phyloP scores from a whole-genome alignment of 495 filamentous ascomycete species.

The Penicillium ucsense region DNA sequence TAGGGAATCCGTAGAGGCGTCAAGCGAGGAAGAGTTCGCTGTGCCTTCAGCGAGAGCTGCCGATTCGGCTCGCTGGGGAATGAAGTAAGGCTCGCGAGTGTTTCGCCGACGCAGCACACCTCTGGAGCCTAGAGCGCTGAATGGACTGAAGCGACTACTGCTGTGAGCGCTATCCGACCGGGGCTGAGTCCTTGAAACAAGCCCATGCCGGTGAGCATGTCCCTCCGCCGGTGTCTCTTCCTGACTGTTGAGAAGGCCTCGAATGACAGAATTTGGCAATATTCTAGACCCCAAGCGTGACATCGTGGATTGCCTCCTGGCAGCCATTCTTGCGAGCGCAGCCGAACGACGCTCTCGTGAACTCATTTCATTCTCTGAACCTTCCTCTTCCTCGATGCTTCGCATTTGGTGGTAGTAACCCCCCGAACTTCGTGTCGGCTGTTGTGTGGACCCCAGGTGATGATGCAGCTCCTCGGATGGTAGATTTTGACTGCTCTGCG shows the following conservation, averaged over 20 bases:
- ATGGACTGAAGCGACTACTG: slow-evolving; percentile 35
- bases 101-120: slow-evolving; percentile 33
- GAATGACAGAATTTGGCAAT: slow-evolving; percentile 39
- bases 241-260: slow-evolving; percentile 34
- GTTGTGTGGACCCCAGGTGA: slow-evolving; percentile 15
- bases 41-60: slow-evolving; percentile 17
- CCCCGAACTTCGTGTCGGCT: slow-evolving; percentile 6
- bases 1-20: slow-evolving; percentile 12
- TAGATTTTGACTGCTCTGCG: slow-evolving; percentile 8
- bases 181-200: slow-evolving; percentile 29
- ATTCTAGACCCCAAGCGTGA: slow-evolving; percentile 42
- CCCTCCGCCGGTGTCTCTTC: slow-evolving; percentile 41
- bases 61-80: slow-evolving; percentile 27
- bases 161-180: slow-evolving; percentile 29
- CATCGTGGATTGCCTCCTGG: slow-evolving; percentile 42
- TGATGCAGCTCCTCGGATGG: slow-evolving; percentile 6
- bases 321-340: slow-evolving; percentile 31
- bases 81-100: slow-evolving; percentile 26
- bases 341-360: slow-evolving; percentile 26
- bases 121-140: slow-evolving; percentile 29
- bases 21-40: slow-evolving; percentile 14
- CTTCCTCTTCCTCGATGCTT: slow-evolving; percentile 26
- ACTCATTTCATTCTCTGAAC: slow-evolving; percentile 14
- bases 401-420: slow-evolving; percentile 21
- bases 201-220: slow-evolving; percentile 39